Evolutionary conservation across 2,329 filamentous ascomycete species (phyloP).

Genomic region (Paecilomyces sp.): DNA sequence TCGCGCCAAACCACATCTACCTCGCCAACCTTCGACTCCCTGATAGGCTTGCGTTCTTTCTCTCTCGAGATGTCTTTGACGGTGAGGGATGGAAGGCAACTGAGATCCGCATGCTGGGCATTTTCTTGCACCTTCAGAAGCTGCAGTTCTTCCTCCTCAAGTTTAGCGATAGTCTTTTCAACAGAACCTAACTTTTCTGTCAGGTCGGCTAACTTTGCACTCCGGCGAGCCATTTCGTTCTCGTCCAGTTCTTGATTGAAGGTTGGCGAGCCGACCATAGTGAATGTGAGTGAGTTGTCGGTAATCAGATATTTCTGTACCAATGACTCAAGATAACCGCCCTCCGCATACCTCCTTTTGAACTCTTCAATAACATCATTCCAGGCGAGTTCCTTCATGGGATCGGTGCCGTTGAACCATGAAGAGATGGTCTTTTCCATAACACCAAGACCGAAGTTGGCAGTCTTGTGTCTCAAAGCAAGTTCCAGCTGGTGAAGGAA

Average conservation of each 20-base stretch:
- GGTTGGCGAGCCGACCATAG: conserved; percentile 76
- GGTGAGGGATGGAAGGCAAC: conserved; percentile 79
- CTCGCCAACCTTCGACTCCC: conserved; percentile 50
- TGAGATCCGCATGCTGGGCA: conserved; percentile 75
- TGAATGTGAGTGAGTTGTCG: conserved; percentile 81
- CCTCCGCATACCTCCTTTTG: conserved; percentile 65
- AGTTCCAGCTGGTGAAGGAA: conserved; percentile 91
- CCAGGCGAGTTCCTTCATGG: conserved; percentile 86
- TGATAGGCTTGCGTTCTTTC: conserved; percentile 65
- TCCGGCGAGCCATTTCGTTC: conserved; percentile 71
- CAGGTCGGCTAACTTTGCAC: conserved; percentile 64
- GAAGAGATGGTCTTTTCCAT: conserved; percentile 81
- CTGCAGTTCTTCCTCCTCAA: conserved; percentile 72
- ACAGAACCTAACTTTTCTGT: conserved; percentile 62
- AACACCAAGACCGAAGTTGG: conserved; percentile 86
- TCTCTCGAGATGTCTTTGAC: conserved; percentile 81
- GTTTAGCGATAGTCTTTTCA: conserved; percentile 61
- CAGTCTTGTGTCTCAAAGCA: conserved; percentile 91
- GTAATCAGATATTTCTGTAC: conserved; percentile 87
- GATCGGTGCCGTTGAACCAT: conserved; percentile 94
- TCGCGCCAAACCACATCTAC: conserved; percentile 82
- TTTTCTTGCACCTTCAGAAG: conserved; percentile 77
- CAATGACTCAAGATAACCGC: conserved; percentile 73
- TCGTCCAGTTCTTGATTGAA: conserved; percentile 67
- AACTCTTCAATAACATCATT: conserved; percentile 82